phyloP scores from a whole-genome alignment of 2,329 filamentous ascomycete genomes.

The Exophiala xenobiotica region DNA sequence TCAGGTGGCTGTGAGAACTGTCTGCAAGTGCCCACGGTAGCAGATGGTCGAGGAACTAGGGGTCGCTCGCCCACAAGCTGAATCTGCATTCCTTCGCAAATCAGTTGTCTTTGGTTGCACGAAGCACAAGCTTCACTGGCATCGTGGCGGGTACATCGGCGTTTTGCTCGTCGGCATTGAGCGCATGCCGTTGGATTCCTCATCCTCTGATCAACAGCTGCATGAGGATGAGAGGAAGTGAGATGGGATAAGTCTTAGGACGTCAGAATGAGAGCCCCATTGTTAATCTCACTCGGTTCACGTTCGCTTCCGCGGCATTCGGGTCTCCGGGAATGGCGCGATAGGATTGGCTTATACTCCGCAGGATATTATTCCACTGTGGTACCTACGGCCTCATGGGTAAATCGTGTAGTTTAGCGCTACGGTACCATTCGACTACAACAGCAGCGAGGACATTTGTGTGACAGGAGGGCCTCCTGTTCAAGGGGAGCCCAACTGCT shows the following conservation, averaged over 20 bases:
- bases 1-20: neutral
- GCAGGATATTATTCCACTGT: too few species aligned
- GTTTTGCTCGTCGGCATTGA: constrained; percentile 3
- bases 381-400: too few species aligned
- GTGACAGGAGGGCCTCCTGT: too few species aligned
- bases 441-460: too few species aligned
- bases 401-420: too few species aligned
- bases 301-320: neutral
- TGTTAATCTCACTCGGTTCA: neutral
- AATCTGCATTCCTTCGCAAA: constrained; percentile 2
- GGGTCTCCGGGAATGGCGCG: neutral
- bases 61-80: neutral
- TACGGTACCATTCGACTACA: too few species aligned
- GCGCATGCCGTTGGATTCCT: constrained; percentile 3
- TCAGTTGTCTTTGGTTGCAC: neutral
- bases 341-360: neutral
- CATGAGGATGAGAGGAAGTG: neutral
- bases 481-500: too few species aligned
- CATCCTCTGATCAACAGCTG: neutral
- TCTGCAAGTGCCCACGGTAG: neutral
- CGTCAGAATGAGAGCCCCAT: neutral
- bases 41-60: neutral
- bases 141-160: neutral
- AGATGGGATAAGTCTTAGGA: neutral
- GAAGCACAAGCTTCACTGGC: neutral